These are phyloP conservation scores for Aspergillus wentii DNA, from an alignment of 495 filamentous ascomycete genomes.

Conservation along the genomic window DNA sequence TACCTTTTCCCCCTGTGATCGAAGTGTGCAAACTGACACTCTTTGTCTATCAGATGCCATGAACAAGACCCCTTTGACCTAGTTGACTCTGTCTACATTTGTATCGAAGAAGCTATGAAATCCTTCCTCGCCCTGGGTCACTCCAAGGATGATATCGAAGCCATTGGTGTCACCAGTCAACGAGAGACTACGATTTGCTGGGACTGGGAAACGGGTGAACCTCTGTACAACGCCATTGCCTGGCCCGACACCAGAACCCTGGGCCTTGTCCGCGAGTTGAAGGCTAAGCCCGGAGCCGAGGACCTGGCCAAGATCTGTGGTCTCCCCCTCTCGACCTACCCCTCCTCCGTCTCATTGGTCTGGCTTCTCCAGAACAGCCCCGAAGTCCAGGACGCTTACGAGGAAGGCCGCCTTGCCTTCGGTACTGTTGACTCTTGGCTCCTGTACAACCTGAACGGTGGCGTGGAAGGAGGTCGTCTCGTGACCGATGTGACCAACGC, in stretches of 20 bases:
- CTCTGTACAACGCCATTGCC: conserved; percentile 84
- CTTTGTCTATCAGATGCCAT: conserved; percentile 91
- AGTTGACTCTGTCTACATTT: conserved; percentile 71
- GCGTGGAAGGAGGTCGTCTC: conserved; percentile 60
- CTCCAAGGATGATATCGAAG: conserved; percentile 66
- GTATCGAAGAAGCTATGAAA: conserved; percentile 77
- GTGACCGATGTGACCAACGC: conserved; percentile 93
- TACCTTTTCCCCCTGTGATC: not conserved
- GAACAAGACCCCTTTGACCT: conserved; percentile 88
- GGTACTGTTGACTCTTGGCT: conserved; percentile 95
- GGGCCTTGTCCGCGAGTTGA: conserved; percentile 75
- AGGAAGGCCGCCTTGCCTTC: conserved; percentile 75
- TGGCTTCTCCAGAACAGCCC: conserved; percentile 78
- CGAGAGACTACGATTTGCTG: conserved; percentile 90
- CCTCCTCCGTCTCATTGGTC: conserved; percentile 81
- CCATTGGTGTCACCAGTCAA: conserved; percentile 91
- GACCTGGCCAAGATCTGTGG: conserved; percentile 72
- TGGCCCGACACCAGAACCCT: conserved; percentile 91
- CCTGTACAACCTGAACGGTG: conserved; percentile 85
- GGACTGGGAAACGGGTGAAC: conserved; percentile 82
- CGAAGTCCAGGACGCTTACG: conserved; percentile 70
- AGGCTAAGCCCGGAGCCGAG: conserved; percentile 59
- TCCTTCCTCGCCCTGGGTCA: conserved; percentile 69
- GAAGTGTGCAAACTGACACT: no score
- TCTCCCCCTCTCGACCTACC: conserved; percentile 89